A percentile compares a stretch with the other conserved stretches of the same genome.
Conservation (phyloP, 345 rosid species). For the Noccaea bulbosa region DNA sequence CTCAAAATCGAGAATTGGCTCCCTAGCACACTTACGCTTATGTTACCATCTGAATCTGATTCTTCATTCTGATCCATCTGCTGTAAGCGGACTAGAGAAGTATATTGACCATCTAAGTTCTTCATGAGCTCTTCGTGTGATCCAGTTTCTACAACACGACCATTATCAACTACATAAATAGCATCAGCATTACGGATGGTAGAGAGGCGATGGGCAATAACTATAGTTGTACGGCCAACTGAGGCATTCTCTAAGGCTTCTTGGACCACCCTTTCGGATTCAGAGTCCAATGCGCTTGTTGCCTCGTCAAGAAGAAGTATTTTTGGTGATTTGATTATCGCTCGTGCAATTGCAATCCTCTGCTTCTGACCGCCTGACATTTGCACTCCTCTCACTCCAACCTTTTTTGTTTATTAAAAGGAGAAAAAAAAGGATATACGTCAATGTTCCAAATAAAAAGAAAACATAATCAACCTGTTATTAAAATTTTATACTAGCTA, state of each 20-base stretch:
- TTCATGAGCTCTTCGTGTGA: constrained; percentile 70
- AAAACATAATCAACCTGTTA: not conserved
- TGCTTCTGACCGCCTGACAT: constrained; percentile 94
- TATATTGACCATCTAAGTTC: constrained; percentile 71
- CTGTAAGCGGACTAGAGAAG: constrained; percentile 67
- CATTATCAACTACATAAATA: constrained; percentile 84
- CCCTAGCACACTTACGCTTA: constrained; percentile 41
- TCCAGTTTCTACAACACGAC: constrained; percentile 75
- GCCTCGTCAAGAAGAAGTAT: constrained; percentile 85
- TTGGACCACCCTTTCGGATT: constrained; percentile 87
- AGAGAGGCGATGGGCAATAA: constrained; percentile 85
- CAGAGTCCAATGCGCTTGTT: constrained; percentile 86
- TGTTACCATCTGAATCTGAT: constrained; percentile 3
- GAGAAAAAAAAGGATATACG: not conserved
- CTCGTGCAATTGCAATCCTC: constrained; percentile 87
- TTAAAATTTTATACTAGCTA: not conserved
- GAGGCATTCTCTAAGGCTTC: constrained; percentile 85
- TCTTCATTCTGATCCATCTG: constrained; percentile 40
- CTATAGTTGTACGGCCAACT: constrained; percentile 79
- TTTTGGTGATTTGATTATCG: constrained; percentile 76
- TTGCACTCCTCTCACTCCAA: constrained; percentile 91
- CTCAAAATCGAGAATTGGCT: not conserved
- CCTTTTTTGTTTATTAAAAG: constrained; percentile 21
- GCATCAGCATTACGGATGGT: constrained; percentile 82
- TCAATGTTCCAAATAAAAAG: not conserved